phyloP scores from a whole-genome alignment of 225 moss, liverwort and hornwort genomes.

The Physcomitrellopsis africana region DNA sequence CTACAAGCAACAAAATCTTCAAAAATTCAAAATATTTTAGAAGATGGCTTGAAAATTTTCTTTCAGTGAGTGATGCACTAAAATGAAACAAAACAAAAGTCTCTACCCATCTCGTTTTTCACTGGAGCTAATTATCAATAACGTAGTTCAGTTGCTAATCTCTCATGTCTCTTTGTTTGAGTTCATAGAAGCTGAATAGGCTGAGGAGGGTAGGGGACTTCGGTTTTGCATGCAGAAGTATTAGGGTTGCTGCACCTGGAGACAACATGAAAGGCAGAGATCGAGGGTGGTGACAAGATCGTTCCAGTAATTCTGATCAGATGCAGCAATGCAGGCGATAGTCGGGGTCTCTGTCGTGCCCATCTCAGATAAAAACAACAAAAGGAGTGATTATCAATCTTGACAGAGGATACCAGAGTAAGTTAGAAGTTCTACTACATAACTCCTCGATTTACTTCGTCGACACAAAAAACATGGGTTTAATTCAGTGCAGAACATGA shows the following conservation, averaged over 20 bases:
- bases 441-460: not conserved
- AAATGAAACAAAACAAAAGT: not conserved
- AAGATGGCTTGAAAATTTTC: not conserved
- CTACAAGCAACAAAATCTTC: too few species aligned
- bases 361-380: not conserved
- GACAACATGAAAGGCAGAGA: conserved; percentile 20
- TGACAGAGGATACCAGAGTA: conserved; percentile 45
- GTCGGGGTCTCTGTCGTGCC: conserved; percentile 53
- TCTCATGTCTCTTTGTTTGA: too few species aligned
- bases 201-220: not conserved
- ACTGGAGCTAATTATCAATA: too few species aligned
- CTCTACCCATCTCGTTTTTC: not conserved
- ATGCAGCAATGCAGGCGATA: conserved; percentile 42
- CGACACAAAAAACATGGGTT: not conserved
- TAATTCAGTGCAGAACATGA: too few species aligned
- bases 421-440: not conserved
- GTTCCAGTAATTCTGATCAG: conserved; percentile 47
- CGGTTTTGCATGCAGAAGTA: not conserved
- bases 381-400: conserved; percentile 38
- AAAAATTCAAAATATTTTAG: too few species aligned
- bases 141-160: too few species aligned
- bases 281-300: conserved; percentile 40
- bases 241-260: not conserved
- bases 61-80: conserved; percentile 4
- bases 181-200: not conserved